Conservation (phyloP, 768 basidiomycete species). For the Tylopilus vinaceipallidus region DNA sequence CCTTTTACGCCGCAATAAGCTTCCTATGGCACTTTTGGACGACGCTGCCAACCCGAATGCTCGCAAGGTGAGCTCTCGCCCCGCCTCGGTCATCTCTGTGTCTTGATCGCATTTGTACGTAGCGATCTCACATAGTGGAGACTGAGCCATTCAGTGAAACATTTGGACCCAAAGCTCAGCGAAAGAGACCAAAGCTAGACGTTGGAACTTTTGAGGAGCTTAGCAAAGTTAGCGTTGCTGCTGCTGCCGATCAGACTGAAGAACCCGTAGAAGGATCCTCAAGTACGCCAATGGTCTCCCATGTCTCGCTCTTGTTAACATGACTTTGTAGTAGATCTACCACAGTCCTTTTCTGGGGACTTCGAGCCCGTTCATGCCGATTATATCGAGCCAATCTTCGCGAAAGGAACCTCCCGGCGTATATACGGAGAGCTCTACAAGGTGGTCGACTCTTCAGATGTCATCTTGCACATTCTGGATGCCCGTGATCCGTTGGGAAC, state of each 20-base stretch:
- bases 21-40: slow-evolving; percentile 94
- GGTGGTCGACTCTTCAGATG: slow-evolving; percentile 98
- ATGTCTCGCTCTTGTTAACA: slow-evolving; percentile 2
- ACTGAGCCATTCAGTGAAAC: slow-evolving; percentile 94
- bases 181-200: slow-evolving; percentile 84
- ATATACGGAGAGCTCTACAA: slow-evolving; percentile 99
- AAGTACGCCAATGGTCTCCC: slow-evolving; percentile 33
- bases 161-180: slow-evolving; percentile 93
- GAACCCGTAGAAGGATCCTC: slow-evolving; percentile 41
- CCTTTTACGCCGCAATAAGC: slow-evolving; percentile 87
- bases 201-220: slow-evolving; percentile 94
- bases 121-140: slow-evolving; percentile 93
- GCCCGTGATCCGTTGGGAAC: slow-evolving; percentile 95
- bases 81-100: neutral
- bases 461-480: slow-evolving; percentile 92
- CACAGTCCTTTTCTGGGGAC: slow-evolving; percentile 31
- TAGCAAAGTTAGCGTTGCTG: slow-evolving; percentile 57
- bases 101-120: slow-evolving; percentile 4
- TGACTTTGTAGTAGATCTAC: slow-evolving; percentile 6
- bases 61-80: slow-evolving; percentile 58
- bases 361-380: slow-evolving; percentile 67
- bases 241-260: slow-evolving; percentile 46
- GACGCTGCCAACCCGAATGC: slow-evolving; percentile 79
- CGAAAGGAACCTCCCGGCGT: slow-evolving; percentile 91
- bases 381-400: slow-evolving; percentile 86